phyloP scores from a whole-genome alignment of 495 filamentous ascomycete genomes.

The Haplographium delicatum region DNA sequence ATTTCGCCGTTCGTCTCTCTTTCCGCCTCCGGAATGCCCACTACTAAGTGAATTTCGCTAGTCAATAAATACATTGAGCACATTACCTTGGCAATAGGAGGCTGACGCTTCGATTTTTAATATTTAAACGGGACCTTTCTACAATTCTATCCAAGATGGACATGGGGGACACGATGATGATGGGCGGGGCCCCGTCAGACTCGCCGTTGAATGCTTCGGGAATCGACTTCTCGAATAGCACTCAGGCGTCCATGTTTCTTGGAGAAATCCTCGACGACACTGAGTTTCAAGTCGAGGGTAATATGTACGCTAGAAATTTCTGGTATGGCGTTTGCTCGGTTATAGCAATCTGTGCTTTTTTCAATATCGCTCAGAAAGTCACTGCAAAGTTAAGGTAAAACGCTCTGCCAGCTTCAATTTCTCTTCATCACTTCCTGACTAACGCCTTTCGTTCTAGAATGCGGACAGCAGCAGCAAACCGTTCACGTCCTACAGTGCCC shows the following conservation, averaged over 20 bases:
- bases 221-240: constrained; percentile 21
- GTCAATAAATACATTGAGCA: no score
- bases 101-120: no score
- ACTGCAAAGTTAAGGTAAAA: constrained; percentile 14
- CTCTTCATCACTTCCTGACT: no score
- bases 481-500: constrained; percentile 13
- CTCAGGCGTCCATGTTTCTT: constrained; percentile 15
- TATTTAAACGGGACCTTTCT: no score
- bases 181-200: constrained; percentile 15
- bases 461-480: constrained; percentile 20
- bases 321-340: constrained; percentile 22
- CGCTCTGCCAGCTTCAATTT: no score
- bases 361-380: constrained; percentile 16
- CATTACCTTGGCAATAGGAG: no score
- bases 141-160: constrained; percentile 7
- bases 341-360: constrained; percentile 14
- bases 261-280: constrained; percentile 22
- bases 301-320: constrained; percentile 21
- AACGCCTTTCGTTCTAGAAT: constrained; percentile 6
- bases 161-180: constrained; percentile 11
- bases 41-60: no score
- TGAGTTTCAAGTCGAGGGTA: constrained; percentile 17
- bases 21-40: no score
- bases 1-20: no score
- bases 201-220: constrained; percentile 20